Conservation (phyloP, 352 stramenopile species). For the Elongisporangium anandrum region DNA sequence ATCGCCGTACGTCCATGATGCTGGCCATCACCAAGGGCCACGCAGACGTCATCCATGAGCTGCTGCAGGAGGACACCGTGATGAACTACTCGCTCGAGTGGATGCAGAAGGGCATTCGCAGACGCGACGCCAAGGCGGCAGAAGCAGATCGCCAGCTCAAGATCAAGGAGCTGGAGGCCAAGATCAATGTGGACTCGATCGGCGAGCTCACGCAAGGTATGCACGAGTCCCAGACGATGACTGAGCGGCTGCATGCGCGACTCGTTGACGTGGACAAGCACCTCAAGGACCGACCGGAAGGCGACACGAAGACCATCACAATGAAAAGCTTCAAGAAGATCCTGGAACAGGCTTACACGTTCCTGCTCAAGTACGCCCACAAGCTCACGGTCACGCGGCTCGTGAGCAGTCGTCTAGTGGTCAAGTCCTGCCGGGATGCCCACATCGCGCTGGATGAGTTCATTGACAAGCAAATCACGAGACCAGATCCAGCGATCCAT, state of each 20-base stretch:
- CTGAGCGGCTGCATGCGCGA: background rate
- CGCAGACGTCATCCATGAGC: background rate
- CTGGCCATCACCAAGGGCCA: background rate
- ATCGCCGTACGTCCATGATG: background rate
- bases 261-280: background rate
- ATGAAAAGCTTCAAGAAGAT: background rate
- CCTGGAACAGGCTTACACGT: constrained; percentile 1
- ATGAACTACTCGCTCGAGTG: background rate
- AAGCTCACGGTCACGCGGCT: constrained; percentile 15
- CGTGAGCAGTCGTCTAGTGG: constrained; percentile 14
- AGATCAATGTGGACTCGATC: background rate
- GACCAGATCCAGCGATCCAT: background rate
- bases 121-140: background rate
- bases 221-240: background rate
- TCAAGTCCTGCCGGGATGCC: constrained; percentile 8
- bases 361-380: constrained; percentile 7
- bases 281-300: background rate
- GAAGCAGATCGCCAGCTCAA: background rate
- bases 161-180: background rate
- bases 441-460: constrained; percentile 9
- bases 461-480: background rate
- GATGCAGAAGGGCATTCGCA: background rate
- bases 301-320: background rate
- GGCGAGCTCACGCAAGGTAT: background rate
- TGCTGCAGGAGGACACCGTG: background rate